phyloP scores from a whole-genome alignment of 306 rosid species.

The Trifolium repens region DNA sequence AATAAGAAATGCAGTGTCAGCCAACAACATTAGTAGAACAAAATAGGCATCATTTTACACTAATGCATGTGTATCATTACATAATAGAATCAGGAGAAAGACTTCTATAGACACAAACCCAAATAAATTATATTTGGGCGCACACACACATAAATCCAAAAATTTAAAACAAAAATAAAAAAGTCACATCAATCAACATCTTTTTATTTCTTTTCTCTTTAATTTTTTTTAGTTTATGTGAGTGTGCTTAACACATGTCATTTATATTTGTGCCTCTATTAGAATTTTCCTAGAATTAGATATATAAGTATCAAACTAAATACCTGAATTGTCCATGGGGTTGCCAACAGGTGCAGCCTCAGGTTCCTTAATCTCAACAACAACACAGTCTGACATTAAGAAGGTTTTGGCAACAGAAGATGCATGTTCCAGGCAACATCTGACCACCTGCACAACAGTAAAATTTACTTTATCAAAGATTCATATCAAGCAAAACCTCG shows the following conservation, averaged over 20 bases:
- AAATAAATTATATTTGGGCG: too few relatives aligned
- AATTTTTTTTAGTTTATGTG: too few relatives aligned
- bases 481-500: background rate
- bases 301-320: background rate
- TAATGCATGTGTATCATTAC: background rate
- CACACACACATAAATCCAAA: too few relatives aligned
- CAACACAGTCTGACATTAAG: constrained; percentile 98
- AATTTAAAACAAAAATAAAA: too few relatives aligned
- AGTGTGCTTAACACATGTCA: too few relatives aligned
- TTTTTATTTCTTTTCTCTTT: too few relatives aligned
- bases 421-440: constrained; percentile 99
- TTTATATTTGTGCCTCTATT: too few relatives aligned
- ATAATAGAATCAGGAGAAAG: too few relatives aligned
- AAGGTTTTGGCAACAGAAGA: constrained; percentile 96
- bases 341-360: constrained; percentile 72
- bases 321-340: constrained; percentile 98
- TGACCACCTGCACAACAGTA: constrained; percentile 69
- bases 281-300: too few relatives aligned
- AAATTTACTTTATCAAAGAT: background rate
- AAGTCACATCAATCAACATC: too few relatives aligned
- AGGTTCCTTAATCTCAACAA: constrained; percentile 98
- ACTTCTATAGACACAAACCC: too few relatives aligned
- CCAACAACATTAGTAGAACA: background rate
- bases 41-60: background rate
- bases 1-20: constrained; percentile 8